Evolutionary conservation across 2,329 filamentous ascomycete genomes (phyloP).

Genomic region (Penicillium sp.): DNA sequence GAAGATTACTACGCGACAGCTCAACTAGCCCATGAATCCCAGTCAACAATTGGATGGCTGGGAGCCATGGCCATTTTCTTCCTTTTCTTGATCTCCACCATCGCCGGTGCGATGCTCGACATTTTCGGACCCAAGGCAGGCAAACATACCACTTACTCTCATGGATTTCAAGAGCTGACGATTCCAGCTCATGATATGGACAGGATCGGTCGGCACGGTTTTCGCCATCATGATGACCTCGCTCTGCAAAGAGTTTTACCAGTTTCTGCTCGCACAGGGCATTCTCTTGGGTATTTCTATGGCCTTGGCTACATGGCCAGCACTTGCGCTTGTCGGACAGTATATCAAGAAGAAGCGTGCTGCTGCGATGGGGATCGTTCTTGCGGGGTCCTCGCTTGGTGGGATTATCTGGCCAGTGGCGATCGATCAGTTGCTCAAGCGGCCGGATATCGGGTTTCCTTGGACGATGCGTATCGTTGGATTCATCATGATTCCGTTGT

Average conservation of each 20-base stretch:
- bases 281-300: constrained; percentile 34
- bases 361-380: constrained; percentile 33
- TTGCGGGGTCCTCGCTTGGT: constrained; percentile 36
- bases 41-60: constrained; percentile 37
- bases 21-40: constrained; percentile 25
- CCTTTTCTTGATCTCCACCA: constrained; percentile 29
- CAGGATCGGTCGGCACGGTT: constrained; percentile 28
- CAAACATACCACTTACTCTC: background rate
- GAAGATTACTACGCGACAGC: constrained; percentile 32
- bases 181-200: constrained; percentile 27
- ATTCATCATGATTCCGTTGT: constrained; percentile 43
- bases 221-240: constrained; percentile 41
- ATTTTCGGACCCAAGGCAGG: constrained; percentile 30
- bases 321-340: constrained; percentile 31
- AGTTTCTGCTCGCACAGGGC: constrained; percentile 42
- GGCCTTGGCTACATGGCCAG: constrained; percentile 31
- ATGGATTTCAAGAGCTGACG: background rate
- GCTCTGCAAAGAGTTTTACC: constrained; percentile 37
- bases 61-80: constrained; percentile 34
- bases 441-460: constrained; percentile 26
- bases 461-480: constrained; percentile 44
- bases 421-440: constrained; percentile 31
- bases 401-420: constrained; percentile 39
- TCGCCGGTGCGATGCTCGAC: constrained; percentile 34
- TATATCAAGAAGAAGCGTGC: constrained; percentile 31